A percentile compares a stretch with the other conserved stretches of the same genome.
Evolutionary conservation across 345 rosid genomes (phyloP).

Genomic region (Syzygium aromaticum): DNA sequence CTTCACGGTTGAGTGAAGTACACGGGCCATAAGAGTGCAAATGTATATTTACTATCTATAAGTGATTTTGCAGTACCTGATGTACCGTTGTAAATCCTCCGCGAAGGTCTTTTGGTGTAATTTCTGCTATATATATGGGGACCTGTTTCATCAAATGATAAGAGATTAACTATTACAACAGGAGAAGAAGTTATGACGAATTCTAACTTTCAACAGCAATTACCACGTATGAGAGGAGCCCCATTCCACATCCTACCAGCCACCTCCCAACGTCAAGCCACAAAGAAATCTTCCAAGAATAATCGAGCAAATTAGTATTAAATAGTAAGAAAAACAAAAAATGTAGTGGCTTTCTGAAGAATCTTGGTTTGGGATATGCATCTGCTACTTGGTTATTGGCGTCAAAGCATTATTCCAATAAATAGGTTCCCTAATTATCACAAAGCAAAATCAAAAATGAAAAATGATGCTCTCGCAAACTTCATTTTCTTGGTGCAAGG

Average conservation of each 20-base stretch:
- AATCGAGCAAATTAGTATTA: not conserved
- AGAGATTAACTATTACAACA: not conserved
- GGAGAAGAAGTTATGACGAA: not conserved
- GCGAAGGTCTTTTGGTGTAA: constrained; percentile 63
- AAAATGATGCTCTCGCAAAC: not conserved
- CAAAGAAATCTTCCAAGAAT: constrained; percentile 38
- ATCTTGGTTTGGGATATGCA: not conserved
- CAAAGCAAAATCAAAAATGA: not conserved
- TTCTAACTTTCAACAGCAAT: not conserved
- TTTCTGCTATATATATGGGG: constrained; percentile 79
- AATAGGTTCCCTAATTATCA: not conserved
- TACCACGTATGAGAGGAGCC: constrained; percentile 75
- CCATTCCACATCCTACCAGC: constrained; percentile 62
- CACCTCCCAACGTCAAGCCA: constrained; percentile 64
- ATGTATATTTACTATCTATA: not conserved
- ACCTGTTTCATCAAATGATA: constrained; percentile 24
- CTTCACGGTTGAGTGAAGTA: not conserved
- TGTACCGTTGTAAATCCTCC: constrained; percentile 70
- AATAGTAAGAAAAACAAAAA: not conserved
- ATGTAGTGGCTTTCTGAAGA: not conserved
- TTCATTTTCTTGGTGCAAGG: not conserved
- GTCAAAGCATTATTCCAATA: not conserved
- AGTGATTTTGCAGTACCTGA: constrained; percentile 25
- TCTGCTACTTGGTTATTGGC: not conserved
- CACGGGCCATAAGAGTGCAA: not conserved